phyloP scores from a whole-genome alignment of 805 yeast species.

The Wickerhamiella spandovensis region DNA sequence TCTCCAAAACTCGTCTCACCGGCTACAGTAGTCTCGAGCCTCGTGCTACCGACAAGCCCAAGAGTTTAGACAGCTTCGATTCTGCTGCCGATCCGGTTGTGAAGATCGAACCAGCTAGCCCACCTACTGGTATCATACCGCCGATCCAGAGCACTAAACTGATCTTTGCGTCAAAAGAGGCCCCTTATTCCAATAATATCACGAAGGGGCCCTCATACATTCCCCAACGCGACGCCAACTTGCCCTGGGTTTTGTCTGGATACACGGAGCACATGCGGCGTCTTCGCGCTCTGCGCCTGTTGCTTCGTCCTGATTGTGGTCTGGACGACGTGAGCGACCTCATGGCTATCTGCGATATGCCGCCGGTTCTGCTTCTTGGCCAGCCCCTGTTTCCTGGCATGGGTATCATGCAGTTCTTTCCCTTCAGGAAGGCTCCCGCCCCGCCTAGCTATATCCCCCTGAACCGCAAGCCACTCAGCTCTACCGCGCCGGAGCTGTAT shows the following conservation, averaged over 20 bases:
- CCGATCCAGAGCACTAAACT: too few species aligned
- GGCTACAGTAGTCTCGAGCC: too few species aligned
- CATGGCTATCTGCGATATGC: background rate
- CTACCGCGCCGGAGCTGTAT: background rate
- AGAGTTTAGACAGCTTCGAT: too few species aligned
- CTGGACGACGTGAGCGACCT: background rate
- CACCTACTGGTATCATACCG: too few species aligned
- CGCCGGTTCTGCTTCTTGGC: background rate
- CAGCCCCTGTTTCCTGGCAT: background rate
- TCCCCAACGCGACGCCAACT: background rate
- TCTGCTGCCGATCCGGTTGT: too few species aligned
- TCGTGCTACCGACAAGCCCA: too few species aligned
- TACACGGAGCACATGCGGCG: background rate
- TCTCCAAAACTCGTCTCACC: too few species aligned
- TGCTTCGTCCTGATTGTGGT: background rate
- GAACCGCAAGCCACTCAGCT: background rate
- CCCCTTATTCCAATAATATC: background rate
- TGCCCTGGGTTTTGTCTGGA: background rate
- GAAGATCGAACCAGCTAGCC: too few species aligned
- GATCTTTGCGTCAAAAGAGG: background rate
- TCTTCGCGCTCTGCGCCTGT: background rate
- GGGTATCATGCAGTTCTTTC: background rate
- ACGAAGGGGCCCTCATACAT: background rate
- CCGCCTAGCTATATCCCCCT: background rate
- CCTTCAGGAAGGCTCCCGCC: background rate